Evolutionary conservation across 2,329 filamentous ascomycete genomes (phyloP).

Genomic region (Aureobasidium sp.): DNA sequence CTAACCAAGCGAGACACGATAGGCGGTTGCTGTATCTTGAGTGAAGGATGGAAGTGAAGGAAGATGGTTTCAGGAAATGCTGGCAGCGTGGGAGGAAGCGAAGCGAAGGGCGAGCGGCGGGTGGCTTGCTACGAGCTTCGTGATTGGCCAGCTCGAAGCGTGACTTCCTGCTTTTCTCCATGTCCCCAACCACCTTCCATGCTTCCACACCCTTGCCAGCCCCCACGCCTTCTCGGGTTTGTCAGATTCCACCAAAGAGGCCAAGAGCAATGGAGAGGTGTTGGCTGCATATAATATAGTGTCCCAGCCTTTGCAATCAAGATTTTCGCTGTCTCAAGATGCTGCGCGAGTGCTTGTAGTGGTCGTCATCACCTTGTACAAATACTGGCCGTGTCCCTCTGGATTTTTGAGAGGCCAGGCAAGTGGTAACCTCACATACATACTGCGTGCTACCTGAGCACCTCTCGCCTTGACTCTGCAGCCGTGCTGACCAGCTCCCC

Average conservation of each 20-base stretch:
- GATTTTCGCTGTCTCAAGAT: background rate
- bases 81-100: background rate
- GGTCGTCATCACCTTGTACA: slow-evolving; percentile 8
- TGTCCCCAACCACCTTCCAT: slow-evolving; percentile 8
- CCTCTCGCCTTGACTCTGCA: background rate
- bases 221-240: background rate
- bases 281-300: slow-evolving; percentile 23
- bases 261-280: slow-evolving; percentile 1
- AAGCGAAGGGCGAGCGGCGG: background rate
- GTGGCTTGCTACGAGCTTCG: background rate
- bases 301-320: slow-evolving; percentile 33
- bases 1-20: background rate
- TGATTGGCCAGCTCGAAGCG: background rate
- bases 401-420: background rate
- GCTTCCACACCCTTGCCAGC: background rate
- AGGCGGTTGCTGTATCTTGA: background rate
- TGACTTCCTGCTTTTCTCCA: slow-evolving; percentile 5
- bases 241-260: background rate
- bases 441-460: background rate
- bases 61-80: background rate
- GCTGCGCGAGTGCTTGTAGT: background rate
- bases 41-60: background rate
- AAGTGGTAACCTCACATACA: background rate
- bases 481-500: background rate
- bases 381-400: slow-evolving; percentile 1